phyloP scores from a whole-genome alignment of 257 asterid species.

The Marsdenia floribunda region DNA sequence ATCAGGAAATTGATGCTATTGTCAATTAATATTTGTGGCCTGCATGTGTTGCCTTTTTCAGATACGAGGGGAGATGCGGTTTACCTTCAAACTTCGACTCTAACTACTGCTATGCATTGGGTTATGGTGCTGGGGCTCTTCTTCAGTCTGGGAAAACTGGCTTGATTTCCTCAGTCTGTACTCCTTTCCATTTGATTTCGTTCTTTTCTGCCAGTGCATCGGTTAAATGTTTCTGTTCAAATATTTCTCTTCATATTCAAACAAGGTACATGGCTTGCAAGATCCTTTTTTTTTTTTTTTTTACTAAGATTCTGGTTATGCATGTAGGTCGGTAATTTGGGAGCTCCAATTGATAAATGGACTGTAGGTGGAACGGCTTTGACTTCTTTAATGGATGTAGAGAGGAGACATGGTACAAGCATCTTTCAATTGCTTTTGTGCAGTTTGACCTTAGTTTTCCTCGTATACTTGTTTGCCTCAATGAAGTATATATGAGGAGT shows the following conservation, averaged over 20 bases:
- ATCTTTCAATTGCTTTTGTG: conserved; percentile 8
- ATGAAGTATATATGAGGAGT: too few relatives aligned
- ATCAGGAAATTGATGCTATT: conserved; percentile 6
- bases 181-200: conserved; percentile 11
- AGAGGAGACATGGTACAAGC: conserved; percentile 85
- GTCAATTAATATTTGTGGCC: conserved; percentile 5
- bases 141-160: conserved; percentile 86
- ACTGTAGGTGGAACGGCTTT: conserved; percentile 96
- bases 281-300: neutral
- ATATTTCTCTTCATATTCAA: neutral
- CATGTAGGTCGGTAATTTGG: conserved; percentile 81
- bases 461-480: neutral
- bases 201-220: neutral
- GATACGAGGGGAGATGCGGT: conserved; percentile 97
- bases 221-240: neutral
- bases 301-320: neutral
- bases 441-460: neutral
- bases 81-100: conserved; percentile 91
- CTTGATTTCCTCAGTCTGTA: conserved; percentile 63
- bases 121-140: conserved; percentile 75
- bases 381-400: conserved; percentile 95
- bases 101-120: conserved; percentile 78
- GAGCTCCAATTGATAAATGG: conserved; percentile 89
- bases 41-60: conserved; percentile 14
- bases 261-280: neutral